These are phyloP conservation scores for Aspergillus campestris DNA, from an alignment of 495 filamentous ascomycete genomes.

Conservation along the genomic window DNA sequence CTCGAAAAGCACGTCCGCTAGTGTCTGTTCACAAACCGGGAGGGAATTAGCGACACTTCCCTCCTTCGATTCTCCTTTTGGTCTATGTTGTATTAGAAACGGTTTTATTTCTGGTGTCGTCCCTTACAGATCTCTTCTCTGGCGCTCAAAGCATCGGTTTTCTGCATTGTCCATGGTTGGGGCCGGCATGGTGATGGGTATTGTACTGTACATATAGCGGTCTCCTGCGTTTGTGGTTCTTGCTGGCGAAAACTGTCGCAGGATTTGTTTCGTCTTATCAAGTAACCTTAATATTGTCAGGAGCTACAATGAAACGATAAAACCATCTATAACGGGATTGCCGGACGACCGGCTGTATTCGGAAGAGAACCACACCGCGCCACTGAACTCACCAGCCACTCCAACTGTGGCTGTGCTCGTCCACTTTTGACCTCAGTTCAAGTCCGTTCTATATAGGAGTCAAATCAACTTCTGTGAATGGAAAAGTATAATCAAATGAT, in stretches of 20 bases:
- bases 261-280: constrained; percentile 18
- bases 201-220: constrained; percentile 44
- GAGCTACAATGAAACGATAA: constrained; percentile 8
- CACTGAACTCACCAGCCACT: too few species aligned
- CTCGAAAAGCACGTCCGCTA: constrained; percentile 23
- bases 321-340: too few species aligned
- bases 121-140: constrained; percentile 37
- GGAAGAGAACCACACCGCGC: too few species aligned
- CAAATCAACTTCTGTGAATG: too few species aligned
- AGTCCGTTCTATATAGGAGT: too few species aligned
- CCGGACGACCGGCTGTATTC: too few species aligned
- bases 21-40: constrained; percentile 23
- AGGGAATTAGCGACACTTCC: constrained; percentile 19
- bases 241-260: constrained; percentile 19
- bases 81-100: constrained; percentile 38
- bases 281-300: constrained; percentile 28
- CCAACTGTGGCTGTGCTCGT: too few species aligned
- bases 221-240: constrained; percentile 31
- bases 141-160: constrained; percentile 40
- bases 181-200: constrained; percentile 40
- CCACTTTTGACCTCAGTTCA: too few species aligned
- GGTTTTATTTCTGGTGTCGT: constrained; percentile 20
- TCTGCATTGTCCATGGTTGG: constrained; percentile 40
- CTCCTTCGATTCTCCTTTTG: constrained; percentile 20
- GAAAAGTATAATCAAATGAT: too few species aligned